Conservation (phyloP, 2,329 filamentous ascomycete species). For the Spiromastix sp. region DNA sequence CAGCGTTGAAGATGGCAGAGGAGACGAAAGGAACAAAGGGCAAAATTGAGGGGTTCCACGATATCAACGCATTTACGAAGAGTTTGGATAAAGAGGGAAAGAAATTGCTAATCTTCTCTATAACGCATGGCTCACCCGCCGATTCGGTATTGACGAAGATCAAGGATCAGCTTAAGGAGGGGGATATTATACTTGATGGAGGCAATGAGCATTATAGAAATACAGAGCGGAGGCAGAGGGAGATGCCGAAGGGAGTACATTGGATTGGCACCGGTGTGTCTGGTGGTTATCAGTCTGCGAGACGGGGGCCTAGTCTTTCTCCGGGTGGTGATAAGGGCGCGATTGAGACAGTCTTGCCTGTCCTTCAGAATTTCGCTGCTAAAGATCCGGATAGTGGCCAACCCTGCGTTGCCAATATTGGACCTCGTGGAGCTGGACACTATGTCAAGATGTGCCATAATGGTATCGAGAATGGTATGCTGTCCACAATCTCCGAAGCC, state of each 20-base stretch:
- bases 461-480: constrained; percentile 63
- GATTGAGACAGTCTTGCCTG: constrained; percentile 49
- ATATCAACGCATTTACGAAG: constrained; percentile 25
- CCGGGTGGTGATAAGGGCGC: constrained; percentile 51
- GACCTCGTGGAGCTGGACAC: constrained; percentile 55
- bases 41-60: constrained; percentile 23
- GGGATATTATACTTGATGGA: constrained; percentile 59
- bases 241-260: constrained; percentile 48
- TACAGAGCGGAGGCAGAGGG: constrained; percentile 52
- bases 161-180: constrained; percentile 42
- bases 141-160: constrained; percentile 30
- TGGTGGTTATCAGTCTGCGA: constrained; percentile 58
- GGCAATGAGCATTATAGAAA: constrained; percentile 58
- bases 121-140: constrained; percentile 29
- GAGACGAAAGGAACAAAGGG: constrained; percentile 18
- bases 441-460: constrained; percentile 72
- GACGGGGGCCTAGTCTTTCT: constrained; percentile 57
- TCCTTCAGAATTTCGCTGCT: constrained; percentile 51
- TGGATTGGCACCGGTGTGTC: constrained; percentile 61
- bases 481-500: constrained; percentile 52
- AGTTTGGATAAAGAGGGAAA: constrained; percentile 20
- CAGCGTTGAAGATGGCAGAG: constrained; percentile 17
- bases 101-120: constrained; percentile 31
- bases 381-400: constrained; percentile 47
- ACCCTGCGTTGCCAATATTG: constrained; percentile 51